Evolutionary conservation across 1,139 yeast genomes (phyloP).

Genomic region (Scheffersomyces illinoinensis): DNA sequence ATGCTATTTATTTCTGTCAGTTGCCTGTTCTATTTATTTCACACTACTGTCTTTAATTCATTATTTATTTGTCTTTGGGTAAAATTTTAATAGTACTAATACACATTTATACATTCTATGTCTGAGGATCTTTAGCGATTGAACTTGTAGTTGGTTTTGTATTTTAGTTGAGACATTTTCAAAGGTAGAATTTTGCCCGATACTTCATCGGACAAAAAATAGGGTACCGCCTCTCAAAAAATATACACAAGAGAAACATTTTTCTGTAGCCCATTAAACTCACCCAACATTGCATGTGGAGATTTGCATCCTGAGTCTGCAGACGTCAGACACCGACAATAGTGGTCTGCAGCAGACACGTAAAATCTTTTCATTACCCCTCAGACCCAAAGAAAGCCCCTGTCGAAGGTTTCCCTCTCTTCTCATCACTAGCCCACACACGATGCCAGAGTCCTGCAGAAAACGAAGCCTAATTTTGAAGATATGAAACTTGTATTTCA

Average conservation of each 20-base stretch:
- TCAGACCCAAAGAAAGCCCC: background rate
- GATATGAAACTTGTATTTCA: background rate
- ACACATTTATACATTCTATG: background rate
- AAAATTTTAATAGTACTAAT: background rate
- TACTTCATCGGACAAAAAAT: background rate
- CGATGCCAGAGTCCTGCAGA: background rate
- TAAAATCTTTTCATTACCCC: background rate
- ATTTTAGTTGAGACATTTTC: background rate
- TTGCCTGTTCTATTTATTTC: background rate
- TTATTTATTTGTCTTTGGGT: background rate
- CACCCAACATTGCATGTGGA: background rate
- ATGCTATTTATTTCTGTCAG: background rate
- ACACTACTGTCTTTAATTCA: background rate
- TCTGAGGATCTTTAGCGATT: too few species aligned
- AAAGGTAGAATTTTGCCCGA: background rate
- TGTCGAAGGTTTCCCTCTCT: background rate
- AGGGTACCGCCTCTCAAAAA: background rate
- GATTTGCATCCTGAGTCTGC: background rate
- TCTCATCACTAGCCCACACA: background rate
- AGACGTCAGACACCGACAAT: background rate
- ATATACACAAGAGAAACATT: background rate
- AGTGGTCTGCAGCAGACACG: background rate
- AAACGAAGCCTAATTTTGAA: background rate
- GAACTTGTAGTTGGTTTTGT: background rate
- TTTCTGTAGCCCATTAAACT: background rate